A percentile compares a stretch with the other conserved stretches of the same genome.
phyloP scores from a whole-genome alignment of 176 grass and related monocot genomes.

The Aechmea fasciata region DNA sequence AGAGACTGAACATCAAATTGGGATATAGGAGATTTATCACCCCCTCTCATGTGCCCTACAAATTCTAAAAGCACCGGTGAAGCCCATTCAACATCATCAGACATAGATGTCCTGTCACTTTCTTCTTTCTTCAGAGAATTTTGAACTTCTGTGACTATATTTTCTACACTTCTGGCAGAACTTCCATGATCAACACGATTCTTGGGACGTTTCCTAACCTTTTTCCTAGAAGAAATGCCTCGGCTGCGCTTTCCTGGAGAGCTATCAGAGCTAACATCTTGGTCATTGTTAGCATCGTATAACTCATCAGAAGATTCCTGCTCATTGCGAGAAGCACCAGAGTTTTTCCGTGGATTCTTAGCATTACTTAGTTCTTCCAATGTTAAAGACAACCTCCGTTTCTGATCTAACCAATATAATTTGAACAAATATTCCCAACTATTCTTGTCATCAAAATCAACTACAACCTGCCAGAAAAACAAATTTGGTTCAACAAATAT shows the following conservation, averaged over 20 bases:
- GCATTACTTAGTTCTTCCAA: slow-evolving; percentile 66
- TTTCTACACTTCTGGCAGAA: slow-evolving; percentile 33
- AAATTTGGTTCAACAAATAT: background rate
- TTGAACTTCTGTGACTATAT: slow-evolving; percentile 19
- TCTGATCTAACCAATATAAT: slow-evolving; percentile 91
- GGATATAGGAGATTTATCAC: slow-evolving; percentile 57
- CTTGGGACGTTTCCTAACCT: slow-evolving; percentile 45
- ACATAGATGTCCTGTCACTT: slow-evolving; percentile 29
- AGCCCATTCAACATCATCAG: slow-evolving; percentile 55
- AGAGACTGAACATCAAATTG: slow-evolving; percentile 74
- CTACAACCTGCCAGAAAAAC: slow-evolving; percentile 39
- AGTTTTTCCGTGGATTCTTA: slow-evolving; percentile 50
- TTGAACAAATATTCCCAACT: slow-evolving; percentile 99
- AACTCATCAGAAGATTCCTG: slow-evolving; percentile 69
- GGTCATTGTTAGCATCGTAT: slow-evolving; percentile 68
- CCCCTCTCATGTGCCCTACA: slow-evolving; percentile 72
- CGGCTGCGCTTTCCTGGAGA: slow-evolving; percentile 35
- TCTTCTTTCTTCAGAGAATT: slow-evolving; percentile 33
- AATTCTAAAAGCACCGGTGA: slow-evolving; percentile 77
- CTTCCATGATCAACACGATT: slow-evolving; percentile 14
- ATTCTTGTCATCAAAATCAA: slow-evolving; percentile 95
- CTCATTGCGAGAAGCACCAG: slow-evolving; percentile 38
- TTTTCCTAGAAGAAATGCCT: slow-evolving; percentile 40
- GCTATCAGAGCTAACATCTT: slow-evolving; percentile 59
- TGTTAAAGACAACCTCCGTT: slow-evolving; percentile 62